Percentiles rank a stretch among this genome's conserved stretches.
Conservation (phyloP, 1,284 basidiomycete species). For the Veloboletus limbatus region DNA sequence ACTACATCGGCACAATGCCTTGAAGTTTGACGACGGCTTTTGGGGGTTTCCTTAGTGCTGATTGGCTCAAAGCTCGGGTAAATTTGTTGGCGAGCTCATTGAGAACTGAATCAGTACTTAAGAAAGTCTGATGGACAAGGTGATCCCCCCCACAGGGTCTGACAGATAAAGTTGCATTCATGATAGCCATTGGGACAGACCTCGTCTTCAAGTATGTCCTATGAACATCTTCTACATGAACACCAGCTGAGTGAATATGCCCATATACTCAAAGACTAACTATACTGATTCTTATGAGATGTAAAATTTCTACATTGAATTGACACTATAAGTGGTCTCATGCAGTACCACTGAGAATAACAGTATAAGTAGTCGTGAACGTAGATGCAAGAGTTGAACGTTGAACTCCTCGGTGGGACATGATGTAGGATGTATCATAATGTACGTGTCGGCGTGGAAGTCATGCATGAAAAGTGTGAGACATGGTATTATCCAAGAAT, state of each 20-base stretch:
- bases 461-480: conserved; percentile 1
- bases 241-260: neutral
- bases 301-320: conserved; percentile 1
- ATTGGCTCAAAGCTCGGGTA: too few relatives aligned
- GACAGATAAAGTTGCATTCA: conserved; percentile 37
- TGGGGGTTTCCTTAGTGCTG: too few relatives aligned
- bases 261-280: neutral
- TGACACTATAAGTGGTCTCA: conserved; percentile 19
- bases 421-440: conserved; percentile 4
- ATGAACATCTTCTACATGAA: neutral
- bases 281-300: neutral
- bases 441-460: conserved; percentile 5
- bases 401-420: neutral
- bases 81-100: too few relatives aligned
- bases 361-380: conserved; percentile 22
- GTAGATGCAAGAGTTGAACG: conserved; percentile 7
- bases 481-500: conserved; percentile 22
- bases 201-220: too few relatives aligned
- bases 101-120: too few relatives aligned
- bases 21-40: too few relatives aligned
- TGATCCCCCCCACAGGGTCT: too few relatives aligned
- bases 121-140: too few relatives aligned
- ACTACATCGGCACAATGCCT: too few relatives aligned
- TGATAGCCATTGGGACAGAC: conserved; percentile 31
- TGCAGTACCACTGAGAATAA: conserved; percentile 19